Percentiles rank a stretch among this genome's conserved stretches.
Conservation (phyloP, 140 eudicot genomes). For the Ambrosia hybrid region DNA sequence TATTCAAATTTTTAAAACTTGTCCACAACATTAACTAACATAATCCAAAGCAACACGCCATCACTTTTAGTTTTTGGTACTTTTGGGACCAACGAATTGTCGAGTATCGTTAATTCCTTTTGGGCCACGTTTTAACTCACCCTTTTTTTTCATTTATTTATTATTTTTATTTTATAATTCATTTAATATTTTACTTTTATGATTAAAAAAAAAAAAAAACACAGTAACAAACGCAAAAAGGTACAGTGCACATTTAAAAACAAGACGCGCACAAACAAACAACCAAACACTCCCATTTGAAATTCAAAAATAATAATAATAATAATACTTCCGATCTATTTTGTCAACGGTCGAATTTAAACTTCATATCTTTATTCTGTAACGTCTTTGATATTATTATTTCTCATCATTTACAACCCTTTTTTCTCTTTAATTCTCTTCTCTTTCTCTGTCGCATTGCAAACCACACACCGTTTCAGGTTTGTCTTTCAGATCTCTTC, state of each 20-base stretch:
- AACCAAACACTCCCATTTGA: conserved; percentile 23
- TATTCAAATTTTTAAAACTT: too few relatives aligned
- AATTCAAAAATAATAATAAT: conserved; percentile 38
- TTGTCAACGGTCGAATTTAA: conserved; percentile 35
- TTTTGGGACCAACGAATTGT: background rate
- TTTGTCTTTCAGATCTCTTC: conserved; percentile 10
- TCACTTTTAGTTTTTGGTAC: background rate
- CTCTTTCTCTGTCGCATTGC: background rate
- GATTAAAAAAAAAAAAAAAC: too few relatives aligned
- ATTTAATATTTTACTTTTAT: too few relatives aligned
- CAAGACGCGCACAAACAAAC: too few relatives aligned
- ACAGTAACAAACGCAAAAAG: background rate
- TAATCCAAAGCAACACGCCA: background rate
- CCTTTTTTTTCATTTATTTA: background rate
- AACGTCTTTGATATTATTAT: too few relatives aligned
- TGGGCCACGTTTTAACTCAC: conserved; percentile 5
- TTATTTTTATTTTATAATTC: background rate
- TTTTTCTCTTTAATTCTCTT: too few relatives aligned
- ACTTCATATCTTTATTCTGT: too few relatives aligned
- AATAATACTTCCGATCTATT: too few relatives aligned
- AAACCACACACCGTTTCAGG: conserved; percentile 18
- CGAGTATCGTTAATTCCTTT: background rate
- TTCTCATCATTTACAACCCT: too few relatives aligned
- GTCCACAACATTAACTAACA: too few relatives aligned
- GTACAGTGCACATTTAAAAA: background rate